phyloP scores from a whole-genome alignment of 1,284 basidiomycete genomes.

The Leucoagaricus sp. region DNA sequence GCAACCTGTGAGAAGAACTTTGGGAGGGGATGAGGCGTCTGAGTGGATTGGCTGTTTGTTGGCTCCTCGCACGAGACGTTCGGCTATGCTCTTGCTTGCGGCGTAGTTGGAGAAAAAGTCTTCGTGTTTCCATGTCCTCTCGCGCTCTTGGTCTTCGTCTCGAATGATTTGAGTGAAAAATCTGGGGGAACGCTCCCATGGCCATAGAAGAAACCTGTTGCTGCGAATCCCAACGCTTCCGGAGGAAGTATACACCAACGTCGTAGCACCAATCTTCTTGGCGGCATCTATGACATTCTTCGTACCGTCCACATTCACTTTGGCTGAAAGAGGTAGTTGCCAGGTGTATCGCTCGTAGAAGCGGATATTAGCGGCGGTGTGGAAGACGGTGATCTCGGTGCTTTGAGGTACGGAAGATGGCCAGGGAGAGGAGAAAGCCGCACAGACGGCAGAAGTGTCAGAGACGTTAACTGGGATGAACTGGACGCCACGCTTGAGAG shows the following conservation, averaged over 20 bases:
- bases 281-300: constrained; percentile 58
- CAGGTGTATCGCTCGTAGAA: constrained; percentile 64
- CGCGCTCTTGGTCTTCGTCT: constrained; percentile 51
- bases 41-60: constrained; percentile 42
- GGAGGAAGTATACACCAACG: constrained; percentile 65
- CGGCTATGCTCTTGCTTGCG: constrained; percentile 55
- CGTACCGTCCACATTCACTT: constrained; percentile 66
- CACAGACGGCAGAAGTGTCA: constrained; percentile 49
- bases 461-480: constrained; percentile 63
- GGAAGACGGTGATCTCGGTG: constrained; percentile 62
- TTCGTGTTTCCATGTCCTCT: constrained; percentile 37
- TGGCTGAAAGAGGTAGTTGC: constrained; percentile 53
- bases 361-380: constrained; percentile 73
- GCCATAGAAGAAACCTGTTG: constrained; percentile 65
- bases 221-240: constrained; percentile 52
- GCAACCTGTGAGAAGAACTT: constrained; percentile 60
- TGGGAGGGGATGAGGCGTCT: not conserved
- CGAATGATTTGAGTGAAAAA: constrained; percentile 56
- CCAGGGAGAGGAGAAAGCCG: constrained; percentile 70
- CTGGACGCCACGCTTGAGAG: constrained; percentile 43
- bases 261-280: constrained; percentile 42
- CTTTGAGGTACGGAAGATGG: constrained; percentile 26
- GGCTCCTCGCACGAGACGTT: constrained; percentile 55
- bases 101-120: constrained; percentile 77
- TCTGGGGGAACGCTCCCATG: constrained; percentile 63